These are phyloP conservation scores for Allomyces javanicus DNA, from an alignment of 192 early-diverging fungal species.

Conservation along the genomic window DNA sequence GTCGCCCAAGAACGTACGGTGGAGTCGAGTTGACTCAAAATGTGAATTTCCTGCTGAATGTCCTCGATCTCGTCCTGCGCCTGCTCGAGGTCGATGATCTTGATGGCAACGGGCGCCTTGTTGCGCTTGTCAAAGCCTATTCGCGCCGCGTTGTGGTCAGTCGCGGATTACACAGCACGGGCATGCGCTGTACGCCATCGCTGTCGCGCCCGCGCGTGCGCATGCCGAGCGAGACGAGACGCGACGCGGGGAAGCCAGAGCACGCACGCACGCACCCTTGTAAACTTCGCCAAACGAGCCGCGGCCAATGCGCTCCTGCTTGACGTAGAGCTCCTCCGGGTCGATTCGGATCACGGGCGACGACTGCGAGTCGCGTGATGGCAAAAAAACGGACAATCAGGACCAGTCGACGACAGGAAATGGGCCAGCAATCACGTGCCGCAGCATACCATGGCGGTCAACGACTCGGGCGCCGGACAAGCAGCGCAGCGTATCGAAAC, in stretches of 20 bases:
- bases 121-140: conserved; percentile 43
- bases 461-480: too few species aligned
- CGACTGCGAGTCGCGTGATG: neutral
- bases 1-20: conserved; percentile 21
- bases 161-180: too few species aligned
- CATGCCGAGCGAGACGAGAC: too few species aligned
- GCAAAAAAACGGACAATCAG: too few species aligned
- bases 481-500: too few species aligned
- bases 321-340: conserved; percentile 42
- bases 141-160: neutral
- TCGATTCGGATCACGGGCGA: conserved; percentile 9
- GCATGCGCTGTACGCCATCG: too few species aligned
- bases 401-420: too few species aligned
- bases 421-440: too few species aligned
- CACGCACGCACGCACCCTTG: conserved; percentile 35
- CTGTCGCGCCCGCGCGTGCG: too few species aligned
- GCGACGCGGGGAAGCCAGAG: conserved; percentile 1
- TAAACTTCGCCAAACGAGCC: conserved; percentile 70
- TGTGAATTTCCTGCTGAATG: conserved; percentile 92
- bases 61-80: conserved; percentile 98
- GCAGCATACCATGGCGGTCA: too few species aligned
- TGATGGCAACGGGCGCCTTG: conserved; percentile 72
- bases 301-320: conserved; percentile 42
- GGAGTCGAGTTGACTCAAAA: conserved; percentile 82
- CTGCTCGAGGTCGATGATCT: conserved; percentile 90